These are phyloP conservation scores for Boletus insuetus DNA, from an alignment of 768 basidiomycete species.

Conservation along the genomic window DNA sequence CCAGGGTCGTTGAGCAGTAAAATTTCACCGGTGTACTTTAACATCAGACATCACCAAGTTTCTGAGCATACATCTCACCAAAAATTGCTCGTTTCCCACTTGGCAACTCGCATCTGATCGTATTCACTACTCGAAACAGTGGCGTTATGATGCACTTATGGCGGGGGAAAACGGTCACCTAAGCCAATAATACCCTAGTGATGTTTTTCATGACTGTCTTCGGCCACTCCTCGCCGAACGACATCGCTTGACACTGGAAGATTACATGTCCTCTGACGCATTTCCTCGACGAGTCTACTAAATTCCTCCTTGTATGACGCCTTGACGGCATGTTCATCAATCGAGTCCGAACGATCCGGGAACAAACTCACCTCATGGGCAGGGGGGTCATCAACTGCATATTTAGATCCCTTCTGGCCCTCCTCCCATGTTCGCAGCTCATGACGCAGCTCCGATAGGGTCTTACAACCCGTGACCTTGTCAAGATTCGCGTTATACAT, in stretches of 20 bases:
- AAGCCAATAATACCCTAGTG: not conserved
- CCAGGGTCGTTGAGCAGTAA: not conserved
- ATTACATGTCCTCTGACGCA: constrained; percentile 35
- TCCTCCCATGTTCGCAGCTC: constrained; percentile 64
- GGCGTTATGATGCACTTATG: not conserved
- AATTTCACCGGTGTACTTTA: not conserved
- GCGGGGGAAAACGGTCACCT: not conserved
- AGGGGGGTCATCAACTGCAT: constrained; percentile 36
- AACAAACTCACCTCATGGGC: constrained; percentile 38
- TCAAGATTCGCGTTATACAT: constrained; percentile 72
- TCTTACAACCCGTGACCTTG: constrained; percentile 47
- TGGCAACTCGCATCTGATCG: not conserved
- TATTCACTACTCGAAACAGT: not conserved
- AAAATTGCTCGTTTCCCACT: not conserved
- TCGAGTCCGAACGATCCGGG: not conserved
- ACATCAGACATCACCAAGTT: not conserved
- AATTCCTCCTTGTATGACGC: constrained; percentile 34
- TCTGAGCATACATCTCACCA: constrained; percentile 8
- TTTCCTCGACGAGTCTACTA: constrained; percentile 32
- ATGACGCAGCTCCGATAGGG: constrained; percentile 42
- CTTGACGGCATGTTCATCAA: constrained; percentile 4
- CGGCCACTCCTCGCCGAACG: constrained; percentile 24
- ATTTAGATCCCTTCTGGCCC: constrained; percentile 36
- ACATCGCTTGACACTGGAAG: not conserved
- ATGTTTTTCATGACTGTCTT: constrained; percentile 38